A percentile compares a stretch with the other conserved stretches of the same genome.
Evolutionary conservation across 805 yeast genomes (phyloP).

Genomic region (Pichia kluyveri): DNA sequence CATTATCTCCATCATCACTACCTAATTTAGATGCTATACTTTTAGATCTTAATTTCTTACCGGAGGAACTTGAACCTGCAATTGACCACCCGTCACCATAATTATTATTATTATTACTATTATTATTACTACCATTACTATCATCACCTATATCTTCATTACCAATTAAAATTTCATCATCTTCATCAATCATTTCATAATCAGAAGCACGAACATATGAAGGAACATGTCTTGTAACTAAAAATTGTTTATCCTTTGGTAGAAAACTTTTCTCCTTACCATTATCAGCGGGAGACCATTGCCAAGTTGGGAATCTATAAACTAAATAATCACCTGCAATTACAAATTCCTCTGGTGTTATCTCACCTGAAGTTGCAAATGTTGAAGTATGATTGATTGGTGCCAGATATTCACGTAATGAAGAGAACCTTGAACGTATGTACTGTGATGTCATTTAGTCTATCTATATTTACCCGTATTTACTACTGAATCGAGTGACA

Average conservation of each 20-base stretch:
- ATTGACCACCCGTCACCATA: conserved; percentile 55
- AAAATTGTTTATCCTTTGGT: conserved; percentile 79
- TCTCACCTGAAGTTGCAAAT: conserved; percentile 78
- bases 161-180: conserved; percentile 11
- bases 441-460: conserved; percentile 20
- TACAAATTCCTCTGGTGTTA: conserved; percentile 93
- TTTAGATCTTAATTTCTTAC: neutral
- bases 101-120: neutral
- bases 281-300: conserved; percentile 64
- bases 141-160: conserved; percentile 14
- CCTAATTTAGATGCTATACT: neutral
- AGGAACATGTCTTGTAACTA: conserved; percentile 87
- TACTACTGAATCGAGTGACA: too few relatives aligned
- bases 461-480: too few relatives aligned
- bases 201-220: conserved; percentile 62
- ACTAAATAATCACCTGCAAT: conserved; percentile 89
- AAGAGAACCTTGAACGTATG: conserved; percentile 68
- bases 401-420: conserved; percentile 85
- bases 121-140: neutral
- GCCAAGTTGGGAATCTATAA: conserved; percentile 94
- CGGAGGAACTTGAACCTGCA: conserved; percentile 16
- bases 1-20: neutral
- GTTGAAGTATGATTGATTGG: conserved; percentile 86
- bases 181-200: conserved; percentile 28
- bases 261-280: conserved; percentile 55